Conservation (phyloP, 2,329 filamentous ascomycete genomes). For the Zasmidium citrigriseum region DNA sequence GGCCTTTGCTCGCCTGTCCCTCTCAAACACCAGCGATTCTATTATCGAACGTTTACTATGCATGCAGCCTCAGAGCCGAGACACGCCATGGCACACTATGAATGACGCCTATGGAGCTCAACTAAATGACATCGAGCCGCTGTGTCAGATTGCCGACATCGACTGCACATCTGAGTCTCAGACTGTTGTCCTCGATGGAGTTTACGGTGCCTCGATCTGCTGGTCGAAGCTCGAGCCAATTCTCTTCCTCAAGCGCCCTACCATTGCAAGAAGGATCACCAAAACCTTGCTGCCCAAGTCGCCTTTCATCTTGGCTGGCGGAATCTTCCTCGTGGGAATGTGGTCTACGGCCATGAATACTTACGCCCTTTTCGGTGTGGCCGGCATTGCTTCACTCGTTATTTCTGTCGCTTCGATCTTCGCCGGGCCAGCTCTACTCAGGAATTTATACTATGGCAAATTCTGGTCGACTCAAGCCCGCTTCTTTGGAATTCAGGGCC, state of each 20-base stretch:
- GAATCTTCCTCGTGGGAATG: background rate
- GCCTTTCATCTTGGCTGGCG: background rate
- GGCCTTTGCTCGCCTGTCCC: slow-evolving; percentile 3
- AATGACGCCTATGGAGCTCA: background rate
- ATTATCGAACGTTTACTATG: slow-evolving; percentile 1
- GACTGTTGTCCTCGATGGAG: slow-evolving; percentile 2
- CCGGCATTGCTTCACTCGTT: background rate
- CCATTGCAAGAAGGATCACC: background rate
- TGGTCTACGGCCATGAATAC: background rate
- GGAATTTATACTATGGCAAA: slow-evolving; percentile 1
- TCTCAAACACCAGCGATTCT: background rate
- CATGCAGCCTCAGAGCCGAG: background rate
- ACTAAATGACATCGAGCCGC: background rate
- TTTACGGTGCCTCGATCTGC: background rate
- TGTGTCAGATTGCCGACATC: background rate
- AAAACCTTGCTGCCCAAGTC: background rate
- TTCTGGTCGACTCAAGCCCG: slow-evolving; percentile 1
- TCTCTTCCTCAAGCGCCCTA: background rate
- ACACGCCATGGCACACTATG: background rate
- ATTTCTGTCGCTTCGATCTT: background rate
- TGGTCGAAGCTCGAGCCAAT: slow-evolving; percentile 1
- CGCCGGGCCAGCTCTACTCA: background rate
- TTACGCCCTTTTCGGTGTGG: background rate
- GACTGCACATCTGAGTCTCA: background rate
- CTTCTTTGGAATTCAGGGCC: slow-evolving; percentile 1